Percentiles rank a stretch among this genome's conserved stretches.
Conservation (phyloP, 2,329 filamentous ascomycete species). For the Penicillium sp. region DNA sequence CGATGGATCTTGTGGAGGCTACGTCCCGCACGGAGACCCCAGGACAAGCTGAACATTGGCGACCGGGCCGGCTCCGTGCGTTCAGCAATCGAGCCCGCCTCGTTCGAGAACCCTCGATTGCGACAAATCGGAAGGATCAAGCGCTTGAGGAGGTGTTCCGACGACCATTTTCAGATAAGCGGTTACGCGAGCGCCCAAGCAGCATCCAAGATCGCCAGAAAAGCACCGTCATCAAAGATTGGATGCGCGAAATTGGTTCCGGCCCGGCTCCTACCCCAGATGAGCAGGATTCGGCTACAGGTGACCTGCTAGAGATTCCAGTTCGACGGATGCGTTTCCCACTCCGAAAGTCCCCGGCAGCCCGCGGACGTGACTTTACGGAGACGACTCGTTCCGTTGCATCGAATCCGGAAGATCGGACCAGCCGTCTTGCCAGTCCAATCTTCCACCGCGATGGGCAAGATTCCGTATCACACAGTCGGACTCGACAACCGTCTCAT, state of each 20-base stretch:
- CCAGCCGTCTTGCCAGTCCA: conserved; percentile 36
- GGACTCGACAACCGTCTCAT: conserved; percentile 51
- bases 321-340: conserved; percentile 55
- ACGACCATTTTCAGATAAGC: conserved; percentile 65
- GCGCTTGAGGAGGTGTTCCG: conserved; percentile 91
- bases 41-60: conserved; percentile 62
- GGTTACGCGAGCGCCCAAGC: conserved; percentile 60
- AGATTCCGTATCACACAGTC: conserved; percentile 34
- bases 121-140: conserved; percentile 85
- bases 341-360: conserved; percentile 42
- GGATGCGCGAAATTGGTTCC: conserved; percentile 75
- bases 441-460: conserved; percentile 44
- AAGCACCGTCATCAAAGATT: conserved; percentile 80
- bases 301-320: conserved; percentile 61
- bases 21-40: conserved; percentile 57
- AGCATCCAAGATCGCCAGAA: conserved; percentile 70
- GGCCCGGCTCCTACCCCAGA: conserved; percentile 61
- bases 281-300: conserved; percentile 62
- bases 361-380: conserved; percentile 52
- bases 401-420: conserved; percentile 60
- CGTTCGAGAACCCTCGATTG: conserved; percentile 81
- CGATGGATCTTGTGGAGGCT: conserved; percentile 82
- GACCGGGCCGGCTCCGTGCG: conserved; percentile 60
- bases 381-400: conserved; percentile 57
- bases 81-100: conserved; percentile 72